A percentile compares a stretch with the other conserved stretches of the same genome.
phyloP scores from a whole-genome alignment of 116 monocot species.

The Zostera marina region DNA sequence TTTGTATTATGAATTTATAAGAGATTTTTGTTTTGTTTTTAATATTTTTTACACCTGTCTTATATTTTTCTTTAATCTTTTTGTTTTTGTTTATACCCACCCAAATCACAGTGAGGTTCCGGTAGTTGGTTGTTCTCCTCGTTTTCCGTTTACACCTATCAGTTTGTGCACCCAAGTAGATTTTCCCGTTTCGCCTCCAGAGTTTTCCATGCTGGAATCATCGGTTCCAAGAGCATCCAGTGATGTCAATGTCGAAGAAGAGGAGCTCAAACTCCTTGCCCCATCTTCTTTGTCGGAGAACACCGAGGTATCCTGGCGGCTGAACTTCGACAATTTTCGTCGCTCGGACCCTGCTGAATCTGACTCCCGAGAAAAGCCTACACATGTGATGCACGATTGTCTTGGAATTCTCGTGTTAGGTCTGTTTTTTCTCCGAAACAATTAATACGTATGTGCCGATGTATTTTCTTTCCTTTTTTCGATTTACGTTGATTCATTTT shows the following conservation, averaged over 20 bases:
- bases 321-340: slow-evolving; percentile 81
- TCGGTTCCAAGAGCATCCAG: slow-evolving; percentile 9
- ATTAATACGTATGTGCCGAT: too few relatives aligned
- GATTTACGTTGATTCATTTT: too few relatives aligned
- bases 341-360: slow-evolving; percentile 3
- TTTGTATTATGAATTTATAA: too few relatives aligned
- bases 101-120: too few relatives aligned
- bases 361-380: slow-evolving; percentile 20
- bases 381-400: slow-evolving; percentile 45
- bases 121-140: too few relatives aligned
- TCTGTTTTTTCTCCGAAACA: background rate
- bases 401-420: slow-evolving; percentile 49
- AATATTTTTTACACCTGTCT: too few relatives aligned
- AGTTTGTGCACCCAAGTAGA: too few relatives aligned
- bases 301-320: slow-evolving; percentile 38
- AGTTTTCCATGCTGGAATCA: background rate
- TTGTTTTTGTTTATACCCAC: too few relatives aligned
- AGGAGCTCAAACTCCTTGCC: slow-evolving; percentile 34
- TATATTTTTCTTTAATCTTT: too few relatives aligned
- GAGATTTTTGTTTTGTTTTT: too few relatives aligned
- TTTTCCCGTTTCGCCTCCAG: background rate
- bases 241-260: slow-evolving; percentile 16
- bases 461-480: too few relatives aligned
- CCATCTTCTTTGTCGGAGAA: slow-evolving; percentile 27
- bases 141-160: too few relatives aligned